Evolutionary conservation across 2,329 filamentous ascomycete species (phyloP).

Genomic region (Ophiostoma sp.): DNA sequence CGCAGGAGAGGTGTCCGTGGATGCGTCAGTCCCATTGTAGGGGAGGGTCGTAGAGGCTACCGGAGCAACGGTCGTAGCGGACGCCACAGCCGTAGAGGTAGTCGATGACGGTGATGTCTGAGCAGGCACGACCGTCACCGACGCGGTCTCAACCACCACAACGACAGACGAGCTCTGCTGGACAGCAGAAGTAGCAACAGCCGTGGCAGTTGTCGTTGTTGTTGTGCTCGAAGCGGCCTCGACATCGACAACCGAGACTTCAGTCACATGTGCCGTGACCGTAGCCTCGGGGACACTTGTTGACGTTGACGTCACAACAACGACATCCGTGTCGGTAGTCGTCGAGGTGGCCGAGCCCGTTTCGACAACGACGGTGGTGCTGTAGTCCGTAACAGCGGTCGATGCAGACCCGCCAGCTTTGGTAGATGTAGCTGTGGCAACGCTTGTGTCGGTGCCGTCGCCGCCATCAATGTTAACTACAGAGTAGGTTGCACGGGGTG

Average conservation of each 20-base stretch:
- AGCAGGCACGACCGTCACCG: not conserved
- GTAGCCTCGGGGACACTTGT: constrained; percentile 18
- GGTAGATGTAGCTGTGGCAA: not conserved
- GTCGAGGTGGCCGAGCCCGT: constrained; percentile 29
- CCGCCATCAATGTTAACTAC: constrained; percentile 37
- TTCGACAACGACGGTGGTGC: constrained; percentile 23
- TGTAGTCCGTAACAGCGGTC: constrained; percentile 5
- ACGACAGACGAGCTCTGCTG: constrained; percentile 3
- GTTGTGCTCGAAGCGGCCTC: constrained; percentile 20
- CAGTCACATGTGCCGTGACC: constrained; percentile 29
- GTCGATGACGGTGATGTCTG: not conserved
- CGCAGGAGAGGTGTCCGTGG: not conserved
- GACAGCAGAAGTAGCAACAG: not conserved
- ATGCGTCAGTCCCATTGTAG: not conserved
- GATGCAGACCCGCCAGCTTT: not conserved
- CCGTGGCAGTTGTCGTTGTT: constrained; percentile 17
- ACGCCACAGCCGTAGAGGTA: not conserved
- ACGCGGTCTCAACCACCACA: constrained; percentile 2
- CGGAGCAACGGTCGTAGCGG: not conserved
- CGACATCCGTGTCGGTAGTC: constrained; percentile 30
- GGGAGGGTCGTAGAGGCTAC: not conserved
- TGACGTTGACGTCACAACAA: constrained; percentile 21
- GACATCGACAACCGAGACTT: constrained; percentile 29
- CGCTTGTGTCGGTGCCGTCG: constrained; percentile 7
- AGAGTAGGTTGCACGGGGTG: constrained; percentile 37